These are phyloP conservation scores for Lepidopterella palustris DNA, from an alignment of 495 filamentous ascomycete species.

Conservation along the genomic window DNA sequence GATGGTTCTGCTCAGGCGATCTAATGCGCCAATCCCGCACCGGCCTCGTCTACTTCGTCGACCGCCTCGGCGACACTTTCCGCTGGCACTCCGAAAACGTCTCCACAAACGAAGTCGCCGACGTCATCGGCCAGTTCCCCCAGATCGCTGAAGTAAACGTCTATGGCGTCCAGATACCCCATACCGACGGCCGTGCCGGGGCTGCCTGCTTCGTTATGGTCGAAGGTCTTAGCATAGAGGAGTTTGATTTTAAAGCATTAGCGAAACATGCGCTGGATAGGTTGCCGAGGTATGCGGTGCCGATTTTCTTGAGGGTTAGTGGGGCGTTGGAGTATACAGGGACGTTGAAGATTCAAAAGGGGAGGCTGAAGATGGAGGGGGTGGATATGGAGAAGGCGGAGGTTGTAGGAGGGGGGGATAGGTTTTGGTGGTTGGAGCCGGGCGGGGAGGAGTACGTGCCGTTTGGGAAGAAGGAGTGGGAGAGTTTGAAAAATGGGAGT, in stretches of 20 bases:
- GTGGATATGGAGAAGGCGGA: slow-evolving; percentile 20
- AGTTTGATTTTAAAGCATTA: slow-evolving; percentile 22
- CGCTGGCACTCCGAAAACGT: slow-evolving; percentile 86
- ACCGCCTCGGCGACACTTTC: slow-evolving; percentile 82
- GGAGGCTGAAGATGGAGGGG: slow-evolving; percentile 23
- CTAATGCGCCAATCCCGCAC: slow-evolving; percentile 18
- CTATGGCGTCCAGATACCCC: slow-evolving; percentile 35
- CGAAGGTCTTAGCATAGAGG: slow-evolving; percentile 11
- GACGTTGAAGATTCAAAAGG: slow-evolving; percentile 29
- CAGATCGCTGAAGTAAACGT: slow-evolving; percentile 36
- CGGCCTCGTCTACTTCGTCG: slow-evolving; percentile 29
- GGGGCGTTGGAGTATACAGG: slow-evolving; percentile 29
- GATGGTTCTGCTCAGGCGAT: slow-evolving; percentile 29
- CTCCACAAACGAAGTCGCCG: slow-evolving; percentile 35
- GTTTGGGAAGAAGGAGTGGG: slow-evolving; percentile 32
- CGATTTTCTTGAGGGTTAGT: slow-evolving; percentile 33
- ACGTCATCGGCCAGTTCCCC: slow-evolving; percentile 31
- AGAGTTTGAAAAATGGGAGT: slow-evolving; percentile 17
- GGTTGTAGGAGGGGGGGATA: slow-evolving; percentile 12
- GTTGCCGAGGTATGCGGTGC: slow-evolving; percentile 35
- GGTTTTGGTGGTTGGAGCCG: slow-evolving; percentile 31
- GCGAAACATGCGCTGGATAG: slow-evolving; percentile 24
- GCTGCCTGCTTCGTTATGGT: slow-evolving; percentile 23
- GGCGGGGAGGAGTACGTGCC: slow-evolving; percentile 25
- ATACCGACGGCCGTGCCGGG: slow-evolving; percentile 22